A percentile compares a stretch with the other conserved stretches of the same genome.
Conservation (phyloP, 306 rosid genomes). For the Prunus armeniaca region DNA sequence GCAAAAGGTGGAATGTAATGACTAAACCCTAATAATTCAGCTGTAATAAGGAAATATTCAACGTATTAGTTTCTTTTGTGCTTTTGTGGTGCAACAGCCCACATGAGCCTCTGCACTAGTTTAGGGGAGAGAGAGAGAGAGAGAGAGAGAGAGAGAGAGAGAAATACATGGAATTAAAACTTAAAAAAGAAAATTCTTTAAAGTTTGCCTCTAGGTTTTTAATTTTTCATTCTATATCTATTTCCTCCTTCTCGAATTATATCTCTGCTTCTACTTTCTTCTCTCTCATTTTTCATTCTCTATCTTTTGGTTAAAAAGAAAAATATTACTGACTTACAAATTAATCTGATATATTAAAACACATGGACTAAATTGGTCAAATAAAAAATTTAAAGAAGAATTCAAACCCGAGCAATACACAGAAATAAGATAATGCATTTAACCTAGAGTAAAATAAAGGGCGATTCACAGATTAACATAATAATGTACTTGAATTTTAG, state of each 20-base stretch:
- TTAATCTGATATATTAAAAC: neutral
- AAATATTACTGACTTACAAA: neutral
- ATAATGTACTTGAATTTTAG: neutral
- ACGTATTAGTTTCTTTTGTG: neutral
- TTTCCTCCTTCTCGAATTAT: no score
- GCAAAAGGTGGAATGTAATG: constrained; percentile 51
- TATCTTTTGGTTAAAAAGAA: neutral
- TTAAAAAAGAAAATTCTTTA: no score
- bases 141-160: neutral
- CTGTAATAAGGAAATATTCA: constrained; percentile 26
- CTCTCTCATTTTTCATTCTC: neutral
- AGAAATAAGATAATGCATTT: neutral
- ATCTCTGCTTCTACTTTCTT: no score
- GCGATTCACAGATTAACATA: neutral
- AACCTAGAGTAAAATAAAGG: neutral
- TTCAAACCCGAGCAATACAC: neutral
- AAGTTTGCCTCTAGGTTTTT: no score
- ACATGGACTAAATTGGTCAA: neutral
- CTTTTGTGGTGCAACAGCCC: no score
- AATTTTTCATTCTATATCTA: no score
- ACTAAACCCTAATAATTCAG: constrained; percentile 53
- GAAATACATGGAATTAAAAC: no score
- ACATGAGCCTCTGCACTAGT: neutral
- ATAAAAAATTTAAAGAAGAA: neutral
- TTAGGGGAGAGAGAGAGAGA: neutral